Percentiles rank a stretch among this genome's conserved stretches.
Conservation (phyloP, 208 protist species). For the Acanthamoeba healyi region DNA sequence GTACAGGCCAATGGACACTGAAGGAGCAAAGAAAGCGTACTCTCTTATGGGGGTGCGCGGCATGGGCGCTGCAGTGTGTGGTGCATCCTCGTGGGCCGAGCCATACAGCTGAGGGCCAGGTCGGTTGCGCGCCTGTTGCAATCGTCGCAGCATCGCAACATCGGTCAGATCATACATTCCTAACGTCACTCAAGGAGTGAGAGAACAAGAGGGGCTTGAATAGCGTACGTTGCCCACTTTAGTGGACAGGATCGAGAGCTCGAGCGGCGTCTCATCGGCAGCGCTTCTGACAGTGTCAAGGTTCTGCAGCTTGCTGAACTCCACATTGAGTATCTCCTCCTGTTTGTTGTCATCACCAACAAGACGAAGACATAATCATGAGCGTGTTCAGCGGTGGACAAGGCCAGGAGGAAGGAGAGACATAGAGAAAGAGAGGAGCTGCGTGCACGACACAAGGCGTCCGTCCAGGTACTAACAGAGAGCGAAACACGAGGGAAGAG, state of each 20-base stretch:
- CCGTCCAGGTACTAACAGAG: too few relatives aligned
- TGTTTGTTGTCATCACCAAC: not conserved
- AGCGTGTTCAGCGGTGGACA: too few relatives aligned
- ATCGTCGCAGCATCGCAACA: too few relatives aligned
- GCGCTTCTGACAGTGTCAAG: conserved; percentile 44
- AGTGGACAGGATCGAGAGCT: conserved; percentile 29
- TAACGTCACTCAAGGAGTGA: not conserved
- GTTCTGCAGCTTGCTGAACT: conserved; percentile 70
- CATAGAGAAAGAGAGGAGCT: not conserved
- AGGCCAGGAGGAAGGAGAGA: not conserved
- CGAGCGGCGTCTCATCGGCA: conserved; percentile 19
- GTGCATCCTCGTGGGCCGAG: not conserved
- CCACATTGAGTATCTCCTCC: conserved; percentile 74
- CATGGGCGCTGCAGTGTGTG: not conserved
- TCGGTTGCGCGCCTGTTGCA: not conserved
- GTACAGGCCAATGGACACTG: not conserved
- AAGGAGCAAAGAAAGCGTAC: not conserved
- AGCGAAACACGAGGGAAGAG: too few relatives aligned
- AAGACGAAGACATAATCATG: not conserved
- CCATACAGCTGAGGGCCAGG: not conserved
- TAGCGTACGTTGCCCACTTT: conserved; percentile 23
- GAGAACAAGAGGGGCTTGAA: not conserved
- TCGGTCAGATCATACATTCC: not conserved
- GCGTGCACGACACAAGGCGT: too few relatives aligned
- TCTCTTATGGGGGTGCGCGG: not conserved